Conservation (phyloP, 768 basidiomycete genomes). For the Albatrellus ellisii region DNA sequence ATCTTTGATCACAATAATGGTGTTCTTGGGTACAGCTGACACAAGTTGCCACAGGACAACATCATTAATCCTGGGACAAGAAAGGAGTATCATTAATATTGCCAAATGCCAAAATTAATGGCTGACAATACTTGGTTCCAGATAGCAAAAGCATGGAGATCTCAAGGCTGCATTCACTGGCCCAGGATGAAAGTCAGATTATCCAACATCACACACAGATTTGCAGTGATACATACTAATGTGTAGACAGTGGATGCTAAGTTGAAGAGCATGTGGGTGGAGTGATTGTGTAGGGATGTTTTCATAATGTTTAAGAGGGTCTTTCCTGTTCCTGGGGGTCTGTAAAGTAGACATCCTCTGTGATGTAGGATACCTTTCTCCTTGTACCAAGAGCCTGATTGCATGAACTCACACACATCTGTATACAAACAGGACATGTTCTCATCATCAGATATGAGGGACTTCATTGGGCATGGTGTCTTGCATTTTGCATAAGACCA, state of each 20-base stretch:
- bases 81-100: neutral
- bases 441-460: neutral
- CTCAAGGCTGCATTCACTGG: neutral
- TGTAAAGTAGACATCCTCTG: neutral
- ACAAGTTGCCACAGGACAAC: slow-evolving; percentile 31
- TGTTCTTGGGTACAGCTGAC: slow-evolving; percentile 33
- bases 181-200: neutral
- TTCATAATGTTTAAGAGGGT: neutral
- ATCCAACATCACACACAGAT: neutral
- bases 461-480: neutral
- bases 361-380: neutral
- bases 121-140: neutral
- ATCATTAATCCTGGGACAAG: slow-evolving; percentile 32
- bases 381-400: neutral
- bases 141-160: neutral
- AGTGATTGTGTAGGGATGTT: too few species aligned
- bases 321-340: neutral
- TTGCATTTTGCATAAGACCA: neutral
- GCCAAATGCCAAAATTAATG: neutral
- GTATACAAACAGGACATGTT: neutral
- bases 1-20: slow-evolving; percentile 46
- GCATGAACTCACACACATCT: neutral
- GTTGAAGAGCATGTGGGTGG: too few species aligned
- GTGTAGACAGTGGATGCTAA: neutral
- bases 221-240: neutral